These are phyloP conservation scores for Ampelocalamus luodianensis DNA, from an alignment of 176 grass and related monocot species.

Conservation along the genomic window DNA sequence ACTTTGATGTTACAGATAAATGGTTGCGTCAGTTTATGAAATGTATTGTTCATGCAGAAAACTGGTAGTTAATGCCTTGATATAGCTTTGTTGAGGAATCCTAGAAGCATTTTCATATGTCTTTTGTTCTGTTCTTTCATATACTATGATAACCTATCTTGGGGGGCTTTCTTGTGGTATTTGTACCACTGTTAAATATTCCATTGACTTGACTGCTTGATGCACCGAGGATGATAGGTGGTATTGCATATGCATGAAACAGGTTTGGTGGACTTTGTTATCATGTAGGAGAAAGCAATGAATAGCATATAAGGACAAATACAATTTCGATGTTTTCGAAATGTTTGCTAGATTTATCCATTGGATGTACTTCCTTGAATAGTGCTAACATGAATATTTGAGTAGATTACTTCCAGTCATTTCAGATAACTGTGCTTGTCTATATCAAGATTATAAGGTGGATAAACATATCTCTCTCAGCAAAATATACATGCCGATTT, in stretches of 20 bases:
- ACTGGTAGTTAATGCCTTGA: neutral
- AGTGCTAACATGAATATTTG: neutral
- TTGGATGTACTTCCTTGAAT: conserved; percentile 1
- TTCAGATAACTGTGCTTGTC: conserved; percentile 6
- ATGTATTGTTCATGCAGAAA: neutral
- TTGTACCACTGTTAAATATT: conserved; percentile 10
- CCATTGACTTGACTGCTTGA: neutral
- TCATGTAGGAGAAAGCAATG: conserved; percentile 7
- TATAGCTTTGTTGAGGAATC: neutral
- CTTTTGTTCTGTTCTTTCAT: neutral
- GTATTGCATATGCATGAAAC: neutral
- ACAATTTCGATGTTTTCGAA: neutral
- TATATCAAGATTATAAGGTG: neutral
- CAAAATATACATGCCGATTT: conserved; percentile 3
- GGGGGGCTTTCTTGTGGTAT: neutral
- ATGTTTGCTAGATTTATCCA: neutral
- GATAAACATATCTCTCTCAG: neutral
- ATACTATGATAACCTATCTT: neutral
- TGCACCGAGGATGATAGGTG: neutral
- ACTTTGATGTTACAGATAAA: neutral
- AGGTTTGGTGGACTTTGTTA: neutral
- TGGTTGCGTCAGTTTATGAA: conserved; percentile 12
- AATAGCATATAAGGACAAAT: neutral
- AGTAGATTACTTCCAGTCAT: neutral
- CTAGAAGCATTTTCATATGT: conserved; percentile 16